These are phyloP conservation scores for Phytophthora quininea DNA, from an alignment of 352 stramenopile species.

Conservation along the genomic window DNA sequence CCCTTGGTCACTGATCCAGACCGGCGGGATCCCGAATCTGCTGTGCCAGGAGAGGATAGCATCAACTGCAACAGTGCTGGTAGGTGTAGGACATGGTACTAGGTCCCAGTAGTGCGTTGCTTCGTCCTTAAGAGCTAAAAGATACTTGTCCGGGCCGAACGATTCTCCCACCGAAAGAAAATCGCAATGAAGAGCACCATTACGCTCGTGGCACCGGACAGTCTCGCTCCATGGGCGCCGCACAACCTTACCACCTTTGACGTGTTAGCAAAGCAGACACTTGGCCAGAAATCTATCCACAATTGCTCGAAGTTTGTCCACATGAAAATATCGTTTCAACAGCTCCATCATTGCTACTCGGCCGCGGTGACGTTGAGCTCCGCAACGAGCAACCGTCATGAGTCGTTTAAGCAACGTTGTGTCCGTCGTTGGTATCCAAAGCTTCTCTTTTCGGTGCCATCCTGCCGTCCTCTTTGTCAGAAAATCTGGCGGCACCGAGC, in stretches of 20 bases:
- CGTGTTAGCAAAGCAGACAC: conserved; percentile 30
- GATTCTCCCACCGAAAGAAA: conserved; percentile 25
- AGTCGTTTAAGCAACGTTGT: conserved; percentile 5
- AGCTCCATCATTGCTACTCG: conserved; percentile 1
- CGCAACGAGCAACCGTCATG: conserved; percentile 24
- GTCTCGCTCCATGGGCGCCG: conserved; percentile 14
- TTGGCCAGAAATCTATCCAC: conserved; percentile 12
- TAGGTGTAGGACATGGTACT: conserved; percentile 20
- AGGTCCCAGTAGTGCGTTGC: conserved; percentile 33
- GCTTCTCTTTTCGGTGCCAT: background rate
- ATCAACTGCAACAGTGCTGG: conserved; percentile 13
- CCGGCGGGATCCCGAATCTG: conserved; percentile 21
- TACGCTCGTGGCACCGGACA: conserved; percentile 12
- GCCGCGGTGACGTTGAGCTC: conserved; percentile 19
- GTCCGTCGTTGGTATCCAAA: background rate
- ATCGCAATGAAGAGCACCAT: conserved; percentile 35
- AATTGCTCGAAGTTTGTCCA: conserved; percentile 2
- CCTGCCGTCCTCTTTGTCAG: background rate
- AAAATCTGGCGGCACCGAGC: background rate
- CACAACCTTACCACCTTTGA: conserved; percentile 25
- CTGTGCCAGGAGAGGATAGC: conserved; percentile 33
- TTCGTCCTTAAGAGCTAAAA: conserved; percentile 37
- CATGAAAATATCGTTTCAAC: background rate
- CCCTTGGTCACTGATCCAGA: conserved; percentile 32
- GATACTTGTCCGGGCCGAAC: conserved; percentile 12